Percentiles rank a stretch among this genome's conserved stretches.
These are phyloP conservation scores for Chaetomiaceae sp. DNA, from an alignment of 2,329 filamentous ascomycete genomes.

Conservation along the genomic window DNA sequence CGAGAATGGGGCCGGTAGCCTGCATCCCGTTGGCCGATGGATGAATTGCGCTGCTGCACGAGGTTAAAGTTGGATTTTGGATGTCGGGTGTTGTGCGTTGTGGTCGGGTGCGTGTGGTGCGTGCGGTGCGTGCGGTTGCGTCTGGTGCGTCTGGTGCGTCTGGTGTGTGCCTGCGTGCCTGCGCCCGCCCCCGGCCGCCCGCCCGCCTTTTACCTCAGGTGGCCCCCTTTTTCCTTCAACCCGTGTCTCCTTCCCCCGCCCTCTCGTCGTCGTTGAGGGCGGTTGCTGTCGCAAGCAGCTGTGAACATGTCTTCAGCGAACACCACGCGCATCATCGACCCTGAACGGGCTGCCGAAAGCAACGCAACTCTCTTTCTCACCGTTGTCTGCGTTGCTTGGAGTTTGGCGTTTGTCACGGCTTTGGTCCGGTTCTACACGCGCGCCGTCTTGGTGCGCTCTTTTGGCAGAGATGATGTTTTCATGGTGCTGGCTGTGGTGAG, in stretches of 20 bases:
- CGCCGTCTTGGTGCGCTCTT: slow-evolving; percentile 25
- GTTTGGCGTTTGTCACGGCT: slow-evolving; percentile 26
- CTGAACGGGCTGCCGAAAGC: slow-evolving; percentile 19
- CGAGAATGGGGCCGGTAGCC: slow-evolving; percentile 20
- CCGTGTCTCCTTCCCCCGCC: not conserved
- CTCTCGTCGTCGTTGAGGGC: not conserved
- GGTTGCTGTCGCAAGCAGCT: not conserved
- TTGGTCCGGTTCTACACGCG: slow-evolving; percentile 28
- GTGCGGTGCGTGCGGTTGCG: too few species aligned
- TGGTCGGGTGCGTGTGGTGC: too few species aligned
- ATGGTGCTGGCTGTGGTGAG: slow-evolving; percentile 27
- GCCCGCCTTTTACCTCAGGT: not conserved
- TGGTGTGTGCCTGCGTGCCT: too few species aligned
- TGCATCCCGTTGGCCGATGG: not conserved
- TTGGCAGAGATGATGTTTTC: slow-evolving; percentile 30
- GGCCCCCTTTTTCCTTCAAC: not conserved
- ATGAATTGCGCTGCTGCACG: slow-evolving; percentile 3
- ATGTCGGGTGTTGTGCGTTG: not conserved
- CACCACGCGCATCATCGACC: slow-evolving; percentile 3
- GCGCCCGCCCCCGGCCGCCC: too few species aligned
- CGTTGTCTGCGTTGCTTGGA: slow-evolving; percentile 18
- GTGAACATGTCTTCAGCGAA: slow-evolving; percentile 11
- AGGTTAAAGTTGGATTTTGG: not conserved
- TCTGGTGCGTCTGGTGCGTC: too few species aligned
- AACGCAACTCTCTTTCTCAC: slow-evolving; percentile 16